A percentile compares a stretch with the other conserved stretches of the same genome.
Evolutionary conservation across 2,329 filamentous ascomycete genomes (phyloP).

Genomic region (Arthrobotrys sphaeroides): DNA sequence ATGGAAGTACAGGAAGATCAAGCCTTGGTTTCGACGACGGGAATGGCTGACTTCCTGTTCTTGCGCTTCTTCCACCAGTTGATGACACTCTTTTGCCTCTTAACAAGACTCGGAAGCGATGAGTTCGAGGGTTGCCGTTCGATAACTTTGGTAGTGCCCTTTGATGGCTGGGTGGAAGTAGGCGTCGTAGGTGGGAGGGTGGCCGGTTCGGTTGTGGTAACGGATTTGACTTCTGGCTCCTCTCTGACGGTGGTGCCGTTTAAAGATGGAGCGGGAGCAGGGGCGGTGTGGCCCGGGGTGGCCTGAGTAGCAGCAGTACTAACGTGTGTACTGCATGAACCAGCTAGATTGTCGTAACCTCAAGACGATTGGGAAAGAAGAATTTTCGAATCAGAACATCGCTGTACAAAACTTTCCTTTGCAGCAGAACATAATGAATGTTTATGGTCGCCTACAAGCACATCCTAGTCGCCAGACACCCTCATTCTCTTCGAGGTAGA

Average conservation of each 20-base stretch:
- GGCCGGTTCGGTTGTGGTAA: conserved; percentile 44
- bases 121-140: conserved; percentile 45
- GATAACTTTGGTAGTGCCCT: conserved; percentile 34
- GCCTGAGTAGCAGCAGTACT: conserved; percentile 6
- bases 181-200: conserved; percentile 22
- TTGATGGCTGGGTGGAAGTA: conserved; percentile 29
- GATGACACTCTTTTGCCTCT: conserved; percentile 46
- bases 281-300: neutral
- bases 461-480: conserved; percentile 57
- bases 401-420: conserved; percentile 47
- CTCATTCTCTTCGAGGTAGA: conserved; percentile 72
- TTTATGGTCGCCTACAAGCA: conserved; percentile 55
- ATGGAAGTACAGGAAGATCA: neutral
- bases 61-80: conserved; percentile 53
- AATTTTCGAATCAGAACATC: conserved; percentile 52
- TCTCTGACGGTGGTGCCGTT: conserved; percentile 47
- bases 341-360: conserved; percentile 38
- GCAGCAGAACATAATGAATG: conserved; percentile 35
- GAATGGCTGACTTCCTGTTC: conserved; percentile 46
- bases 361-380: conserved; percentile 25
- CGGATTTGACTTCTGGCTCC: conserved; percentile 47
- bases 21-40: conserved; percentile 34
- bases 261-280: conserved; percentile 8
- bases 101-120: conserved; percentile 42
- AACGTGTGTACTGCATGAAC: conserved; percentile 49